Percentiles rank a stretch among this genome's conserved stretches.
Evolutionary conservation across 2,329 filamentous ascomycete genomes (phyloP).

Genomic region (Diaporthe vaccinii): DNA sequence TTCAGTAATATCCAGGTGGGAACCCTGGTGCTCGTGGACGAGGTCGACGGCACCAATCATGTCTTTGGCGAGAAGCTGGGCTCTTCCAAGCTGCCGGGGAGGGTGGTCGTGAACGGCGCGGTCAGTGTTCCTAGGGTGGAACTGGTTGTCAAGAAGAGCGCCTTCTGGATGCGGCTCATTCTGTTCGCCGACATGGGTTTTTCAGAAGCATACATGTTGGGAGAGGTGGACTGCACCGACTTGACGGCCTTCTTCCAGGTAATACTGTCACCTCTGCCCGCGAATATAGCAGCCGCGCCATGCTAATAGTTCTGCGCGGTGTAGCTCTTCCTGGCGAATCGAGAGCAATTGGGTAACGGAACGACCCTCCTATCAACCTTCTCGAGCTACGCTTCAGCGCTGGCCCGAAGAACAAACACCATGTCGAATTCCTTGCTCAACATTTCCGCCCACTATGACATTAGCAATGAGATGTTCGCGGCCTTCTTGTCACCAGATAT

Average conservation of each 20-base stretch:
- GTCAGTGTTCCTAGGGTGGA: constrained; percentile 61
- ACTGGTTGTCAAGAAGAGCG: constrained; percentile 72
- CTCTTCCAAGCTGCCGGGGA: constrained; percentile 49
- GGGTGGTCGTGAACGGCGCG: constrained; percentile 50
- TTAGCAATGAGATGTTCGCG: constrained; percentile 82
- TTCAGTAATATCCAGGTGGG: constrained; percentile 62
- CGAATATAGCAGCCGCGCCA: neutral
- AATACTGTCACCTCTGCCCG: constrained; percentile 37
- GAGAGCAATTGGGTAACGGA: constrained; percentile 74
- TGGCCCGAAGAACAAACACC: constrained; percentile 71
- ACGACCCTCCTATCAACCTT: constrained; percentile 73
- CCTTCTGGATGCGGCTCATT: constrained; percentile 78
- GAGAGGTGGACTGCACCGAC: constrained; percentile 76
- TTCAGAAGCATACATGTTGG: constrained; percentile 80
- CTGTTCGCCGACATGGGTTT: constrained; percentile 83
- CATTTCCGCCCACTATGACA: constrained; percentile 80
- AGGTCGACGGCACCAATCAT: constrained; percentile 56
- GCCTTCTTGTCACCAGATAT: constrained; percentile 81
- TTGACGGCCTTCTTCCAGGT: constrained; percentile 78
- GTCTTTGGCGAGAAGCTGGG: constrained; percentile 62
- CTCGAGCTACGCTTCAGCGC: constrained; percentile 67
- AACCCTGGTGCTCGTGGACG: constrained; percentile 63
- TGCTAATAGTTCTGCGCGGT: constrained; percentile 19
- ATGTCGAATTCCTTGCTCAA: constrained; percentile 73
- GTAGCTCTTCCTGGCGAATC: constrained; percentile 79